Evolutionary conservation across 169 alveolate species (phyloP), one percentile per base, ranked within the genome.

Genomic region (Cryptosporidium ryanae): DNA sequence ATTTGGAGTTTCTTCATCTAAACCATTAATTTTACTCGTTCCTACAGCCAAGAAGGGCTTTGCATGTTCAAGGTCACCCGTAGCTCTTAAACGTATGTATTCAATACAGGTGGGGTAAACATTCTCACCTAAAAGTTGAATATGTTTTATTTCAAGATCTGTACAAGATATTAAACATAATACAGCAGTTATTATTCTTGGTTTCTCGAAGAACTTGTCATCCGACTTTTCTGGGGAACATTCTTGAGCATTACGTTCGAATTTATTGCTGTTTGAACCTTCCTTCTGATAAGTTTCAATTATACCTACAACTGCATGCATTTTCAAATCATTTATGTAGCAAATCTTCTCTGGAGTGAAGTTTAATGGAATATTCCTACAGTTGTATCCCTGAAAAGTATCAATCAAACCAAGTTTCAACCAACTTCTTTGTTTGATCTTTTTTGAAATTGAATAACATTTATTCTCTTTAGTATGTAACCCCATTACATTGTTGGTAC

Each of bases 271-370:
- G 4, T 34, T 38, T 32, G 43, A 38, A 25, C 44, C 23, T 46
- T 25, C 21, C 12, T 27, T 31, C 5, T 59, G 31, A 18, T 6
- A 50, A 15, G 34, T 76, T 34, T 76, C 87, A 38, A 21, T 59
- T 1, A 76, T 61, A 10, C 87, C 87, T 2, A 59, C 87, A 18
- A 76, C 59, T 6, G 48, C 87, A 76, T 76, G 63, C 21, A 76
- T 61, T 18, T 76, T 76, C 15, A 76, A 63, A 48, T 76, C 50
- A 13, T 31, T 12, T 57, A 76, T 31, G 38, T 55, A 76, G 44
- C 87, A 76, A 44, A 76, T 48, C 71, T 61, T 55, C 63, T 76
- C 87, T 18, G 87, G 87, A 55, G 87, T 76, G 27, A 76, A 76
- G 12, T 44, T 61, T 34, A 76, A 43, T 23, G 68, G 87, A 15